Evolutionary conservation across 192 early-diverging fungal species (phyloP).

Genomic region (Geranomyces variabilis): DNA sequence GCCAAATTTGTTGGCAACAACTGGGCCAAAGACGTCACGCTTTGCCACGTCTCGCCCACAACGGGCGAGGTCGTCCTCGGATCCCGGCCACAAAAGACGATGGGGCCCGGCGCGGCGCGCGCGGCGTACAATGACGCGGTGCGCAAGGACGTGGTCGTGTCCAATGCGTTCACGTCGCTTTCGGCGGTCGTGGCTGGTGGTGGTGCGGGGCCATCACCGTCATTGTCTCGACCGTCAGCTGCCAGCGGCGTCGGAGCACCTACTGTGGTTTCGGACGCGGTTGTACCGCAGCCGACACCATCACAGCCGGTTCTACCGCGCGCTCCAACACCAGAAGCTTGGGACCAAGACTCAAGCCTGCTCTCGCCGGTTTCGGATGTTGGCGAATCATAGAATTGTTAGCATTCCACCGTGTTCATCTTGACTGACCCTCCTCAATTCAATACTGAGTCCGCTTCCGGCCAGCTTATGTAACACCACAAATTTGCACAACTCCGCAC

Average conservation of each 20-base stretch:
- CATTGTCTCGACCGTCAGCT: background rate
- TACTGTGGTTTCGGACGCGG: no score
- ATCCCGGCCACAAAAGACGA: background rate
- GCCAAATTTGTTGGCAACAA: conserved; percentile 32
- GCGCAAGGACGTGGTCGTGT: background rate
- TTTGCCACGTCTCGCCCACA: background rate
- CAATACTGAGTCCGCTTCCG: no score
- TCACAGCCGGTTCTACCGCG: background rate
- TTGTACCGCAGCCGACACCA: background rate
- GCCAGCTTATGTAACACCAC: no score
- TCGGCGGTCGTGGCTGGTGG: background rate
- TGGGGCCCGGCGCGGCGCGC: background rate
- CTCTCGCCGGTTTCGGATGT: background rate
- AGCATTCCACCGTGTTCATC: no score
- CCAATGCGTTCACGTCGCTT: conserved; percentile 2
- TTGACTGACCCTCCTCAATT: no score
- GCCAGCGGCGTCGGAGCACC: background rate
- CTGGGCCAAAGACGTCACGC: conserved; percentile 33
- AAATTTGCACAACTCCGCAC: no score
- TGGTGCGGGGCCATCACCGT: background rate
- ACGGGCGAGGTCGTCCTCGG: conserved; percentile 14
- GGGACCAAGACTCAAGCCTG: conserved; percentile 6
- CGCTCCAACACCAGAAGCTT: conserved; percentile 5
- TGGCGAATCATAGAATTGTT: no score
- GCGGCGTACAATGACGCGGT: conserved; percentile 2